phyloP scores from a whole-genome alignment of 176 grass and related monocot genomes.

The Aegilops tauschii region DNA sequence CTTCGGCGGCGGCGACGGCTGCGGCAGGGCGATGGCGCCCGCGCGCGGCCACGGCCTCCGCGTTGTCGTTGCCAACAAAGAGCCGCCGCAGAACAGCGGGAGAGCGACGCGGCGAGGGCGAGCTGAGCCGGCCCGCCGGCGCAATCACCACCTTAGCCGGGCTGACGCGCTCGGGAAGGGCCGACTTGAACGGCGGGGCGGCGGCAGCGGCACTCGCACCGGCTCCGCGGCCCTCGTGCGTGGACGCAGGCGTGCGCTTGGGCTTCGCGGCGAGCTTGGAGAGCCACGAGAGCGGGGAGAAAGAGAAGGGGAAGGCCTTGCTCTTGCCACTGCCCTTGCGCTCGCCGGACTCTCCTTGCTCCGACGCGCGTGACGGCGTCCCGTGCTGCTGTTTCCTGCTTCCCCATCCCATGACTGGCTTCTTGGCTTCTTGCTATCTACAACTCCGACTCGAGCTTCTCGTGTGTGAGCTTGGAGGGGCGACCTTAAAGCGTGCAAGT shows the following conservation, averaged over 20 bases:
- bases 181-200: background rate
- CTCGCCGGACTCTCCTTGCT: background rate
- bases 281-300: conserved; percentile 64
- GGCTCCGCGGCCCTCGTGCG: background rate
- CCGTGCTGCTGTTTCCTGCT: conserved; percentile 31
- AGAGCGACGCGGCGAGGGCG: background rate
- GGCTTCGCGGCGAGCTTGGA: conserved; percentile 45
- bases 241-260: background rate
- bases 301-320: conserved; percentile 14
- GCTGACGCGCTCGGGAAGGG: background rate
- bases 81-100: conserved; percentile 22
- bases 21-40: background rate
- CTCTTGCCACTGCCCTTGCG: conserved; percentile 12
- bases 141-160: background rate
- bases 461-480: background rate
- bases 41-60: conserved; percentile 1
- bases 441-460: background rate
- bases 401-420: conserved; percentile 61
- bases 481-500: conserved; percentile 24
- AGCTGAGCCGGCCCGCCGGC: background rate
- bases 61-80: conserved; percentile 43
- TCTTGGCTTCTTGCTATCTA: background rate
- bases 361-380: background rate
- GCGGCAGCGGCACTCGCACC: too few species aligned
- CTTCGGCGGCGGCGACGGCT: background rate